Evolutionary conservation across 345 rosid species (phyloP), one percentile per base, ranked within the genome.

Genomic region (Noccaea caerulescens): DNA sequence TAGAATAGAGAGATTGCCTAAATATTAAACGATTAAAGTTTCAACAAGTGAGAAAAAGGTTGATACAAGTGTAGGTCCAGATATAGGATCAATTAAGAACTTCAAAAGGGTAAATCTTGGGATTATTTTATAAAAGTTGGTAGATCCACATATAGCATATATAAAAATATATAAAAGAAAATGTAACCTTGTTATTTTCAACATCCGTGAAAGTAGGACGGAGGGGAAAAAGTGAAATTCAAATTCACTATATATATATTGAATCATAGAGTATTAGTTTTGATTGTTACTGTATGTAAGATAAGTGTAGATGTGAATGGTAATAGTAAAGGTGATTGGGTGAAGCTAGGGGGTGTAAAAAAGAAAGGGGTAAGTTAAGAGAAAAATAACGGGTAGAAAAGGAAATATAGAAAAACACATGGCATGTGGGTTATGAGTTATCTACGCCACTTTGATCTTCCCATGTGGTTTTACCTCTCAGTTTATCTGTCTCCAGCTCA

Each of bases 401-500:
- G 33, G 8, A 69, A 75, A 75, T 43, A 53, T 3, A 34, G 34
- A 66, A 58, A 41, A 11, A 41, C 47, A 37, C 67, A 51, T 73
- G 72, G 54, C 66, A 50, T 58, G 14, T 39, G 73, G 32, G 70
- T 36, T 16, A 61, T 55, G 75, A 69, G 71, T 37, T 62, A 76
- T 63, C 75, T 38, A 69, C 69, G 75, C 71, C 68, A 54, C 65
- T 46, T 61, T 62, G 52, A 75, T 75, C 43, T 61, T 75, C 57
- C 83, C 90, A 84, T 83, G 89, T 86, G 90, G 76, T 43, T 82
- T 85, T 57, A 81, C 80, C 86, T 66, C 80, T 67, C 34, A 47
- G 51, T 85, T 84, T 72, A 80, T 78, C 84, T 87, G 88, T 63
- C 84, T 70, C 82, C 92, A 87, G 90, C 93, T 85, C 86, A 77